These are phyloP conservation scores for Chaetoceros muelleri DNA, from an alignment of 108 stramenopile genomes.

Conservation along the genomic window DNA sequence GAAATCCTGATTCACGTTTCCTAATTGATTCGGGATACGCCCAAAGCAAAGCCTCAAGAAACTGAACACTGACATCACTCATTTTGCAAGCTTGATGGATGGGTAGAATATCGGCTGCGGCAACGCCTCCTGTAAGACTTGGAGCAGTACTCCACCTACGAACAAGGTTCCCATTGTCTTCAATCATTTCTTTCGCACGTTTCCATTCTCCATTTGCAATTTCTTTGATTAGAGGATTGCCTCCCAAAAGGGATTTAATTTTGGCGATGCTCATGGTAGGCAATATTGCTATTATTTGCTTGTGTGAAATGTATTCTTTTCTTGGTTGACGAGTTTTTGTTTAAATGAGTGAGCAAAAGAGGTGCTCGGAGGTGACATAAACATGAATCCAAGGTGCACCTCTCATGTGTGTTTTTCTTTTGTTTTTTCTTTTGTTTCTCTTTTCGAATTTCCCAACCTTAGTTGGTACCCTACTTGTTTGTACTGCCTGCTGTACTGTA, in stretches of 20 bases:
- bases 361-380: too few relatives aligned
- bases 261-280: not conserved
- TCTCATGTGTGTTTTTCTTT: too few relatives aligned
- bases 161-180: not conserved
- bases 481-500: too few relatives aligned
- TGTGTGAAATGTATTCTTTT: not conserved
- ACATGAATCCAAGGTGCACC: too few relatives aligned
- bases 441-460: too few relatives aligned
- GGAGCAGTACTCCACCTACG: not conserved
- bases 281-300: not conserved
- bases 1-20: slow-evolving; percentile 1
- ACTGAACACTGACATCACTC: not conserved
- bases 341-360: too few relatives aligned
- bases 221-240: not conserved
- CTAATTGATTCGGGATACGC: slow-evolving; percentile 2
- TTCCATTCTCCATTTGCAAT: not conserved
- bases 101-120: not conserved
- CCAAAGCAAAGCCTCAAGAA: not conserved
- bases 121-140: not conserved
- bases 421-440: too few relatives aligned
- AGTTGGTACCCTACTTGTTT: too few relatives aligned
- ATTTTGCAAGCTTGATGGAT: not conserved
- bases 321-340: too few relatives aligned
- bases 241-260: not conserved
- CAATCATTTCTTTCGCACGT: not conserved